Base-by-base conservation (phyloP, 352 stramenopile genomes). In the Pythium monospermum region DNA sequence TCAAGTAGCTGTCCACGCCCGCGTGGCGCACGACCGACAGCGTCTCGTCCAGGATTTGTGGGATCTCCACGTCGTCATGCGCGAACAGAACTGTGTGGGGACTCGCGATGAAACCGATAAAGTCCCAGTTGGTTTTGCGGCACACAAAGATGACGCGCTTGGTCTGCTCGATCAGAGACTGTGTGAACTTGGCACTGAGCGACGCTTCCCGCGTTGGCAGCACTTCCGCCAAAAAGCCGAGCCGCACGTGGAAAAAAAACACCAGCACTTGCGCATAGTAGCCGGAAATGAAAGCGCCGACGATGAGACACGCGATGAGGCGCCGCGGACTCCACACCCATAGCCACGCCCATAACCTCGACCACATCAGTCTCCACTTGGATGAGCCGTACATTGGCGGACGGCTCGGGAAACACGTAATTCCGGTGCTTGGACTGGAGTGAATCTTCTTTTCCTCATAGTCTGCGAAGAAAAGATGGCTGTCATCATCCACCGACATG, bases 61-160 rank as follows among this genome's bases (percentile, higher is more conserved):
- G 77, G 58, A 89, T 70, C 8, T 51, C 57, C 46, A 87, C 77
- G 47, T 85, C 73, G 15, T 84, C 57, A 41, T 89, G 77, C 2
- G 71, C 77, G 43, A 89, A 89, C 12, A 89, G 50, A 42, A 85
- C 70, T 4, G 73, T 66, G 44, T 83, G 73, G n/a, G 77, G 77
- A 16, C 55, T 83, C 32, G 75, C 65, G 27, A 87, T 69, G 26
- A 89, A 74, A 23, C 77, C 77, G 15, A 89, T 45, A 54, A 81
- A 89, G 68, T 89, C 77, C 77, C 77, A 89, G 40, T 89, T 89
- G 46, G 77, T 87, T 51, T 81, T 75, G 42, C 78, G 69, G 61
- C 75, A 83, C 15, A 89, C 77, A 33, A 85, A 89, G 32, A 87
- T 66, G 18, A 89, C 63, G 33, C 71, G 74, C 39, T 75, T 71